These are phyloP conservation scores for Dispira simplex DNA, from an alignment of 192 early-diverging fungal species.

Conservation along the genomic window DNA sequence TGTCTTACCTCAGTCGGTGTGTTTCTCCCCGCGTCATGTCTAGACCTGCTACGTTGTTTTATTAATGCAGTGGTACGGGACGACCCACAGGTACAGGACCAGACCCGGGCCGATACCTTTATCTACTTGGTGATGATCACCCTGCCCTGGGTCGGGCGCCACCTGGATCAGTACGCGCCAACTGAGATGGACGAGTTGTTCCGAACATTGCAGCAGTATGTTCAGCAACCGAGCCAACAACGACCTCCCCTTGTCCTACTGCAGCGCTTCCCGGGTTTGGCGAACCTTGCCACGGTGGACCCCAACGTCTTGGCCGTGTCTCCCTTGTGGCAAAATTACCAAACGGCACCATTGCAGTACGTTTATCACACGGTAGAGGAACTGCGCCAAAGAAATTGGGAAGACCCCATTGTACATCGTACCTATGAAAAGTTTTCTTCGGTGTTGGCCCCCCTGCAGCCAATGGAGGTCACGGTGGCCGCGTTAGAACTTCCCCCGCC, in stretches of 20 bases:
- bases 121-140: conserved; percentile 60
- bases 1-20: conserved; percentile 65
- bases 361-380: no score
- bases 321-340: no score
- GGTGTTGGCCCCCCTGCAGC: conserved; percentile 21
- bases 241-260: no score
- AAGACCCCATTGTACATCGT: no score
- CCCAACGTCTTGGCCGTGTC: no score
- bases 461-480: no score
- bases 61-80: conserved; percentile 27
- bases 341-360: no score
- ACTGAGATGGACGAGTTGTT: conserved; percentile 19
- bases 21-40: conserved; percentile 43
- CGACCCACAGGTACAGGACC: neutral
- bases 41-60: conserved; percentile 48
- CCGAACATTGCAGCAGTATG: conserved; percentile 16
- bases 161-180: conserved; percentile 15
- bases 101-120: conserved; percentile 43
- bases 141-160: conserved; percentile 56
- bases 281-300: no score
- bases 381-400: no score
- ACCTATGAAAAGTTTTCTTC: conserved; percentile 15
- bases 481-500: no score
- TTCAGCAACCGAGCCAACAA: neutral
- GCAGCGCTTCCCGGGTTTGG: no score